A percentile compares a stretch with the other conserved stretches of the same genome.
These are phyloP conservation scores for Vaccinium myrtillus DNA, from an alignment of 148 eudicot genomes.

Conservation along the genomic window DNA sequence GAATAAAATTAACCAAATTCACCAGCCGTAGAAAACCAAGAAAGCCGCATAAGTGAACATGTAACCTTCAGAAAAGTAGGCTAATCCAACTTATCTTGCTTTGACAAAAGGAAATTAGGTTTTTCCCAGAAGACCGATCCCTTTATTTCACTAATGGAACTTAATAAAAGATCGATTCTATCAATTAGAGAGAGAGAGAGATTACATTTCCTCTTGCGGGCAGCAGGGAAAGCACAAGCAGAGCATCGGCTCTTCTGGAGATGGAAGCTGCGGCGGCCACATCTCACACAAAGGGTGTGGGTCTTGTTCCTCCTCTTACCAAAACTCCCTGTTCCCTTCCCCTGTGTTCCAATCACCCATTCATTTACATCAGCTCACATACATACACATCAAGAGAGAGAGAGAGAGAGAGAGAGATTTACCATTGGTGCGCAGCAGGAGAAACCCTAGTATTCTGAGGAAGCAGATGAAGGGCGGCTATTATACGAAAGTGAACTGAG, in stretches of 20 bases:
- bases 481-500: background rate
- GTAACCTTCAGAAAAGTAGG: background rate
- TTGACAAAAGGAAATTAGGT: background rate
- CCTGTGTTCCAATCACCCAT: constrained; percentile 24
- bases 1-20: background rate
- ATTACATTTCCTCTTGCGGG: constrained; percentile 74
- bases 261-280: constrained; percentile 89
- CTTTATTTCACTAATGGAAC: background rate
- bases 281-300: constrained; percentile 81
- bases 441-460: constrained; percentile 15
- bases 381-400: background rate
- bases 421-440: constrained; percentile 19
- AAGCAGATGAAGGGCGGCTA: background rate
- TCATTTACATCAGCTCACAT: background rate
- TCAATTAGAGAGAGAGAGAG: background rate
- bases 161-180: background rate
- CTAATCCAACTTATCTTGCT: background rate
- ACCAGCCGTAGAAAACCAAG: background rate
- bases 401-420: constrained; percentile 5
- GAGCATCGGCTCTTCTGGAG: constrained; percentile 91
- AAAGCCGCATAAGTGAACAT: background rate
- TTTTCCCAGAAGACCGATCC: background rate
- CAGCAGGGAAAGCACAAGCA: constrained; percentile 85
- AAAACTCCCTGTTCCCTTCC: constrained; percentile 81
- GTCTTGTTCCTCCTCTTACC: constrained; percentile 97